Percentiles rank a stretch among this genome's conserved stretches.
These are phyloP conservation scores for Tolypocladium capitatum DNA, from an alignment of 2,329 filamentous ascomycete species.

Conservation along the genomic window DNA sequence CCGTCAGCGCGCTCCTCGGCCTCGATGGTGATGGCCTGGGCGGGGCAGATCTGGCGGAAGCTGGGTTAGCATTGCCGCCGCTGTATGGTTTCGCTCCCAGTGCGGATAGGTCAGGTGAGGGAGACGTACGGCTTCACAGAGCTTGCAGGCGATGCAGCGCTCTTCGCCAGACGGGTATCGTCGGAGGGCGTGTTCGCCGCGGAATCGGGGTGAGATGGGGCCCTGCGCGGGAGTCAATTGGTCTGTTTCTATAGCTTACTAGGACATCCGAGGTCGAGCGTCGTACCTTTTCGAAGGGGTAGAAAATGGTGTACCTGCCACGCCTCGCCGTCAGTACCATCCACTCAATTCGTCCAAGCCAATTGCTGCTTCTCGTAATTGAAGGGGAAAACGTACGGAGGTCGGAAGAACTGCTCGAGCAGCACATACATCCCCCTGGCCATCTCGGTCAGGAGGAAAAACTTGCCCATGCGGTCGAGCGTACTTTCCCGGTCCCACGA, in stretches of 20 bases:
- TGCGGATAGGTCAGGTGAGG: neutral
- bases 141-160: slow-evolving; percentile 98
- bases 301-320: slow-evolving; percentile 87
- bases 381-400: slow-evolving; percentile 59
- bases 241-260: slow-evolving; percentile 1
- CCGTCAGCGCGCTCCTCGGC: slow-evolving; percentile 96
- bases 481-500: slow-evolving; percentile 65
- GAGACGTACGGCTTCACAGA: slow-evolving; percentile 68
- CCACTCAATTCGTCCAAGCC: too few species aligned
- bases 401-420: slow-evolving; percentile 95
- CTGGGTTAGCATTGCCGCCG: neutral
- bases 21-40: slow-evolving; percentile 97
- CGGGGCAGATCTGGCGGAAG: slow-evolving; percentile 62
- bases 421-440: slow-evolving; percentile 95
- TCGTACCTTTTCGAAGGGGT: slow-evolving; percentile 85
- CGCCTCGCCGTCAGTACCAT: neutral
- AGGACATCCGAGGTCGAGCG: neutral
- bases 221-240: slow-evolving; percentile 37
- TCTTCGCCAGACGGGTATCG: slow-evolving; percentile 96
- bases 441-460: slow-evolving; percentile 94
- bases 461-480: slow-evolving; percentile 76
- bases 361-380: neutral
- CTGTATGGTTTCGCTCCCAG: neutral
- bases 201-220: slow-evolving; percentile 93
- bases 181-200: slow-evolving; percentile 91